Evolutionary conservation across 306 rosid species (phyloP), one percentile per base, ranked within the genome.

Genomic region (Mimosa pudica): DNA sequence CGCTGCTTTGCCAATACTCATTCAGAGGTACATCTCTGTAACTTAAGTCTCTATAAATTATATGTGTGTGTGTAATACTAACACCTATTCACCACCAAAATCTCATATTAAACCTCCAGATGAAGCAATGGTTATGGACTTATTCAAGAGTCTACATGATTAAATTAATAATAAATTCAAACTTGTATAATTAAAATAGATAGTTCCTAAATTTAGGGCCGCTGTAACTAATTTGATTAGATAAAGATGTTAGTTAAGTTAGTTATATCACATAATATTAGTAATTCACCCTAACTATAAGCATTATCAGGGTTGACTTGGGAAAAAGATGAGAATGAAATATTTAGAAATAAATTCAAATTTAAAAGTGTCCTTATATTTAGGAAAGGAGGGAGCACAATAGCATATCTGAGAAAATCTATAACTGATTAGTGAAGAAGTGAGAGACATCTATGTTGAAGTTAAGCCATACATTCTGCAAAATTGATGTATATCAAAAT

Each of bases 1-100:
- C 86, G 16, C 38, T 75, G 78, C 86, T 88, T 70, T 55, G 81
- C 36, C 76, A 84, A 51, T 79, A 64, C 73, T 71, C 87, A 3
- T 89, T 80, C 77, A 80, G 49, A 36, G 88, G 90, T 55, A 55
- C 17, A 0, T 1, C n/a, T 14, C 9, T 55, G 30, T 4, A n/a
- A 17, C 10, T 55, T 7, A 54, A 54, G 4, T 17, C 30, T 17
- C 24, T 54, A 17, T 6, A 38, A 38, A 38, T 38, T 38, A 38
- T 38, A 38, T 38, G 5, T 38, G 5, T 38, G 5, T 38, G 5
- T 38, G 5, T 38, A 38, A 38, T 38, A 38, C 42, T 5, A 38
- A 38, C 5, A 38, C 42, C 42, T 38, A 38, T 38, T 38, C 42
- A 38, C 42, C 42, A 38, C 42, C 42, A 38, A 38, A 38, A 38